phyloP scores from a whole-genome alignment of 768 basidiomycete species.

The Mycena rebaudengoi region DNA sequence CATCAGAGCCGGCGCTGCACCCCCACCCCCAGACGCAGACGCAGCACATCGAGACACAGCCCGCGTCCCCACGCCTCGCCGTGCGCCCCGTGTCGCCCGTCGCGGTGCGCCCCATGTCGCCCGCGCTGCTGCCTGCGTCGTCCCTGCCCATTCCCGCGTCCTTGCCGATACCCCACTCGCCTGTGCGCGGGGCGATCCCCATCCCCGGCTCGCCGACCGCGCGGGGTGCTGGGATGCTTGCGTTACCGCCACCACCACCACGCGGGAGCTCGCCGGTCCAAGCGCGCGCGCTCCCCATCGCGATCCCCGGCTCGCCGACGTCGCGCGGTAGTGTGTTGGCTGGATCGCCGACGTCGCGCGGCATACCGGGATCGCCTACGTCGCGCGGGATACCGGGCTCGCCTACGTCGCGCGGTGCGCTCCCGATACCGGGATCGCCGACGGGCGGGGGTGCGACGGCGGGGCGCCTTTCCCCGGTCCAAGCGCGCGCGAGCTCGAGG shows the following conservation, averaged over 20 bases:
- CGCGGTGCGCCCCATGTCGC: neutral
- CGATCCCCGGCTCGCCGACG: too few relatives aligned
- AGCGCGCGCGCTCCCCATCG: too few relatives aligned
- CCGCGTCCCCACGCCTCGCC: constrained; percentile 15
- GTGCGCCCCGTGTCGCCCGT: constrained; percentile 5
- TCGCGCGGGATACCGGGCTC: too few relatives aligned
- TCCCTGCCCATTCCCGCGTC: neutral
- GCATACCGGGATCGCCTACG: too few relatives aligned
- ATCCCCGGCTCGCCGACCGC: too few relatives aligned
- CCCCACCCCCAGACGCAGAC: neutral
- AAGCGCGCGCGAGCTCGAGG: constrained; percentile 23
- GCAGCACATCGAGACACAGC: too few relatives aligned
- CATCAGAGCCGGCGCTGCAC: neutral
- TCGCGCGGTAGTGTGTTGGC: too few relatives aligned
- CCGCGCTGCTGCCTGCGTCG: neutral
- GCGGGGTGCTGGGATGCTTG: too few relatives aligned
- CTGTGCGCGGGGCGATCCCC: neutral
- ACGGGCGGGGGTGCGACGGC: neutral
- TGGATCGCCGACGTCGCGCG: too few relatives aligned
- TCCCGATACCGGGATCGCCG: neutral
- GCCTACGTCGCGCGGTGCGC: neutral
- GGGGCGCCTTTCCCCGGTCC: constrained; percentile 18
- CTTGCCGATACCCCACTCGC: neutral
- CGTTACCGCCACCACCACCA: too few relatives aligned
- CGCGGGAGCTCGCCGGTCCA: too few relatives aligned